Conservation (phyloP, 805 yeast genomes). For the Sporopachydermia lactativora region DNA sequence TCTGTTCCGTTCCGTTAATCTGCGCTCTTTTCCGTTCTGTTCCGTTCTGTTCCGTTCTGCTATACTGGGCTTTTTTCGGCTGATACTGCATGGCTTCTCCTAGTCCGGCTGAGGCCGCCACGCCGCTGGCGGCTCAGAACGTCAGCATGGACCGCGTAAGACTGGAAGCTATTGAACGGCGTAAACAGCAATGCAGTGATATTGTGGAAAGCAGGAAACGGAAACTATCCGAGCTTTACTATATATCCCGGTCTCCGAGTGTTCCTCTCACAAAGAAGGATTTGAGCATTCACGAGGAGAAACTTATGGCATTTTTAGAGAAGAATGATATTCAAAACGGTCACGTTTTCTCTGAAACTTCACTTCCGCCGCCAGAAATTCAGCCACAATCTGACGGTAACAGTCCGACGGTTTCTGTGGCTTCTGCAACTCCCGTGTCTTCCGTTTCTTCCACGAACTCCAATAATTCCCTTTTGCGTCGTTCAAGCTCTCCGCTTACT, state of each 20-base stretch:
- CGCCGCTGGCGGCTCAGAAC: slow-evolving; percentile 4
- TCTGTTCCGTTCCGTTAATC: no score
- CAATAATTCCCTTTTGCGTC: not conserved
- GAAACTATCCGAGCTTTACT: slow-evolving; percentile 46
- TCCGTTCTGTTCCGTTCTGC: no score
- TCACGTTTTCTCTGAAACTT: slow-evolving; percentile 16
- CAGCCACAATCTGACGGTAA: no score
- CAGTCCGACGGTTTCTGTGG: slow-evolving; percentile 10
- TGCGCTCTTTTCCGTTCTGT: no score
- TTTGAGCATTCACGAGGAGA: slow-evolving; percentile 25
- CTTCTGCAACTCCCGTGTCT: slow-evolving; percentile 9
- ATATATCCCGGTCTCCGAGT: slow-evolving; percentile 38
- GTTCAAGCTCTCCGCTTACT: not conserved
- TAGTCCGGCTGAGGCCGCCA: no score
- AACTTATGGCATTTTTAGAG: slow-evolving; percentile 30
- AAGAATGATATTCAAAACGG: slow-evolving; percentile 34
- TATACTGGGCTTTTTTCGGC: no score
- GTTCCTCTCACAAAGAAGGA: slow-evolving; percentile 28
- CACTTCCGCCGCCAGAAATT: slow-evolving; percentile 20
- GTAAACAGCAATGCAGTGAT: slow-evolving; percentile 28
- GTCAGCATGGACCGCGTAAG: slow-evolving; percentile 28
- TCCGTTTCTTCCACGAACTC: slow-evolving; percentile 1
- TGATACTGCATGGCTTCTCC: no score
- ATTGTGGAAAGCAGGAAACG: slow-evolving; percentile 38
- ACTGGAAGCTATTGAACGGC: slow-evolving; percentile 29